phyloP scores from a whole-genome alignment of 1,284 basidiomycete species.

The Cystobasidiaceae sp. region DNA sequence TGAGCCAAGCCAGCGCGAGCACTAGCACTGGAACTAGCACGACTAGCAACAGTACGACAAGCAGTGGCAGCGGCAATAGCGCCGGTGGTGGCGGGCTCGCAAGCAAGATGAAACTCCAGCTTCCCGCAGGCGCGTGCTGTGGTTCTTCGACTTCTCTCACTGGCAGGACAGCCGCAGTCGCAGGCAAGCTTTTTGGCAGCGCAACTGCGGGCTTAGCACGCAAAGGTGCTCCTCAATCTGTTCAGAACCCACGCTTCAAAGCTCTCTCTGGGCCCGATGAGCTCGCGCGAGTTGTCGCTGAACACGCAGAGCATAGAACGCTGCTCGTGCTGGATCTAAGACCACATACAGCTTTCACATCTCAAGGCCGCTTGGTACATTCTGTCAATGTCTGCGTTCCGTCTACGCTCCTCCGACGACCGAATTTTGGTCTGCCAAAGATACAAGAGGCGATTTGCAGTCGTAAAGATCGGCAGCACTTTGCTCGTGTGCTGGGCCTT shows the following conservation, averaged over 20 bases:
- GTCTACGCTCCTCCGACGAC: constrained; percentile 85
- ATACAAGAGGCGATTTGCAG: constrained; percentile 70
- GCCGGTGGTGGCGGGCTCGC: too few relatives aligned
- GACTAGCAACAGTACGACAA: background rate
- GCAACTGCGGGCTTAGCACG: background rate
- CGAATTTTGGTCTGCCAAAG: constrained; percentile 68
- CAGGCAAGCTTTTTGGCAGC: background rate
- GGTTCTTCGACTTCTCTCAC: background rate
- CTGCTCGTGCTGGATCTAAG: constrained; percentile 61
- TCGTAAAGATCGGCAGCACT: constrained; percentile 47
- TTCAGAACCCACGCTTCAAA: constrained; percentile 12
- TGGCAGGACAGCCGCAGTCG: background rate
- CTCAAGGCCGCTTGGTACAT: constrained; percentile 59
- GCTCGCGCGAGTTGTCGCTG: background rate
- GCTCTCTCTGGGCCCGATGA: background rate
- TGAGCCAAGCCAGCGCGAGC: background rate
- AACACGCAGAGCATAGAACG: background rate
- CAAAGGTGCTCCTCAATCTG: constrained; percentile 5
- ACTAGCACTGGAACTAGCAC: background rate
- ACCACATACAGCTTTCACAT: constrained; percentile 63
- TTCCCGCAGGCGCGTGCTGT: too few relatives aligned
- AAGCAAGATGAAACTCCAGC: too few relatives aligned
- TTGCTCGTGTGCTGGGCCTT: constrained; percentile 35
- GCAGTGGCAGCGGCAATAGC: background rate
- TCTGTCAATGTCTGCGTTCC: constrained; percentile 89